These are phyloP conservation scores for Hippophae tibetana DNA, from an alignment of 306 rosid species.

Conservation along the genomic window DNA sequence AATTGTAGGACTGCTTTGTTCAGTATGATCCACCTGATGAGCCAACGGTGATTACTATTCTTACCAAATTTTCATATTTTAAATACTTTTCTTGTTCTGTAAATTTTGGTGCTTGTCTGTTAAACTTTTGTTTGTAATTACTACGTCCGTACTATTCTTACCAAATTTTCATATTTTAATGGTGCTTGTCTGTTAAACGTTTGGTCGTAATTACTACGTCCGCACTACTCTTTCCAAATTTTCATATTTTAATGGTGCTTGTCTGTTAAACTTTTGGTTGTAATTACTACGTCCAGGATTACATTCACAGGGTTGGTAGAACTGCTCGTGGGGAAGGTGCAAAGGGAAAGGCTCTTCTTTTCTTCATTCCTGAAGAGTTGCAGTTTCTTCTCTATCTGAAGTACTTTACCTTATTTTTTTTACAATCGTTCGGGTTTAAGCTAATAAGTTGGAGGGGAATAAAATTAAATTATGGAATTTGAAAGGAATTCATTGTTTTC, in stretches of 20 bases:
- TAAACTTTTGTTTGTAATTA: conserved; percentile 10
- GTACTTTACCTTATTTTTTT: conserved; percentile 4
- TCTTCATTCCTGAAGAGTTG: conserved; percentile 73
- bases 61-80: background rate
- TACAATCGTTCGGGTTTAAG: too few relatives aligned
- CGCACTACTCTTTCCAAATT: too few relatives aligned
- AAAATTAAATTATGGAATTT: background rate
- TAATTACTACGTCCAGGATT: conserved; percentile 53
- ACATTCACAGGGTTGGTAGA: conserved; percentile 96
- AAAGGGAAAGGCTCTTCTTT: conserved; percentile 77
- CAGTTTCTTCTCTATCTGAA: conserved; percentile 72
- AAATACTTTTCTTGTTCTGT: background rate
- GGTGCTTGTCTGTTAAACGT: too few relatives aligned
- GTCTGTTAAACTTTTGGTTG: too few relatives aligned
- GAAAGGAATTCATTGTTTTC: too few relatives aligned
- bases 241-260: too few relatives aligned
- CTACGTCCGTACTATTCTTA: too few relatives aligned
- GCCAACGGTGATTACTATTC: conserved; percentile 51
- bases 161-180: too few relatives aligned
- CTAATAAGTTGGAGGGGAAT: background rate
- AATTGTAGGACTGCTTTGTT: conserved; percentile 93
- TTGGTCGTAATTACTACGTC: too few relatives aligned
- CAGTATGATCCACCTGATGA: conserved; percentile 98
- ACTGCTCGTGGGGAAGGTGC: conserved; percentile 98
- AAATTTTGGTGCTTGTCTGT: conserved; percentile 13